Base-by-base conservation (phyloP, 140 eudicot species). In the Senecio squalidus region DNA sequence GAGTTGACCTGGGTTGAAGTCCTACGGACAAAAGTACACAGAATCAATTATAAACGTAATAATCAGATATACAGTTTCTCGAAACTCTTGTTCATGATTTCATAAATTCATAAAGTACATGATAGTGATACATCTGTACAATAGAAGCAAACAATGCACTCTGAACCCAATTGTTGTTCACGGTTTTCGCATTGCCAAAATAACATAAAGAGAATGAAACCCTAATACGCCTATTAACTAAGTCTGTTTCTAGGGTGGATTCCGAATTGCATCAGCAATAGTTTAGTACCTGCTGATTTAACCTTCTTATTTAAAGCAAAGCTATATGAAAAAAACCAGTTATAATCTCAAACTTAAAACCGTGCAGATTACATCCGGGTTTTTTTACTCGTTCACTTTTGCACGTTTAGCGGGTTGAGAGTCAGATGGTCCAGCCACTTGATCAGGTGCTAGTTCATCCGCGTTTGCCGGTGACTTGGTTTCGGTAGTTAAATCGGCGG, bases 391-490 rank as follows among this genome's bases (percentile, higher is more conserved):
- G 24, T 73, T 71, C 25, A 74, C 70, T 78, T 71, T 89, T 58
- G 71, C 66, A 11, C 93, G 87, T 78, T 89, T 85, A 9, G 87
- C 33, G 16, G 95, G 81, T 72, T 76, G 82, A 4, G 76, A 64
- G 46, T 73, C 72, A 27, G 80, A 64, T 72, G 79, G 55, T 65
- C 66, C 73, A 40, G 27, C 73, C 30, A 49, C 36, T 24, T 68
- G 74, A 20, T 38, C 59, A 14, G 52, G 58, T 47, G 41, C 70
- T 8, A 41, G 60, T 40, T 38, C 69, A n/a, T 49, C 76, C 16
- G 40, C 58, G 51, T 53, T 69, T 68, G 76, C 49, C n/a, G 94
- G 82, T 22, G 75, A 55, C 72, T 31, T 68, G 29, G 15, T 50
- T 17, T 75, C 52, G 6, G 50, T 69, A 11, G 75, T 74, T 39